phyloP scores from a whole-genome alignment of 371 early-diverging fungal genomes.

The Encephalitozoon romaleae region DNA sequence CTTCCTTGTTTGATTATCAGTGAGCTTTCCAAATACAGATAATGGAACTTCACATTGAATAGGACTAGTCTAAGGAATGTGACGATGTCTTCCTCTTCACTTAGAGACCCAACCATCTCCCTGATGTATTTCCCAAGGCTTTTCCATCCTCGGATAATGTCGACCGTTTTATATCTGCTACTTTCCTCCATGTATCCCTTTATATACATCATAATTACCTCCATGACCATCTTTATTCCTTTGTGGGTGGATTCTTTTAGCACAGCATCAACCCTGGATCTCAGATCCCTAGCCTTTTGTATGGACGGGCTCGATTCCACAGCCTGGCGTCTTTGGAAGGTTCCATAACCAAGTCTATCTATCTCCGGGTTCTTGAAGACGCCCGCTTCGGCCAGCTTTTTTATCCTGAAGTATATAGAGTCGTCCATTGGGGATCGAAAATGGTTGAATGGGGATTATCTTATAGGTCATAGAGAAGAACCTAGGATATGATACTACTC shows the following conservation, averaged over 20 bases:
- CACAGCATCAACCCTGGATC: not conserved
- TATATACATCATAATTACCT: constrained; percentile 13
- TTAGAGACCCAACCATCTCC: not conserved
- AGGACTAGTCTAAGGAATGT: not conserved
- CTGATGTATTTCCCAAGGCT: constrained; percentile 2
- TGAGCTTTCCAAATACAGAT: not conserved
- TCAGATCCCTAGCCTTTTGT: not conserved
- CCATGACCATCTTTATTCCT: constrained; percentile 4
- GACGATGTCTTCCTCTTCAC: not conserved
- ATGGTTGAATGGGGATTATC: not conserved
- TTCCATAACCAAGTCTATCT: constrained; percentile 23
- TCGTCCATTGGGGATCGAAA: not conserved
- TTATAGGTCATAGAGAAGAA: not conserved
- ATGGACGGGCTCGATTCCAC: not conserved
- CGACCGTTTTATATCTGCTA: not conserved
- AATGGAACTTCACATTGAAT: constrained; percentile 26
- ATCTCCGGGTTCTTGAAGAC: not conserved
- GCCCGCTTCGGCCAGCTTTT: not conserved
- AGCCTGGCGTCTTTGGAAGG: not conserved
- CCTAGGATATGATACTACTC: not conserved
- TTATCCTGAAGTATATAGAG: not conserved
- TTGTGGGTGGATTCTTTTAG: not conserved
- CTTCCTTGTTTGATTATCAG: not conserved
- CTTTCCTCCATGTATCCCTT: constrained; percentile 20
- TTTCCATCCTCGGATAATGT: not conserved